Conservation (phyloP, 129 eudicot genomes). For the Lactuca sativa region DNA sequence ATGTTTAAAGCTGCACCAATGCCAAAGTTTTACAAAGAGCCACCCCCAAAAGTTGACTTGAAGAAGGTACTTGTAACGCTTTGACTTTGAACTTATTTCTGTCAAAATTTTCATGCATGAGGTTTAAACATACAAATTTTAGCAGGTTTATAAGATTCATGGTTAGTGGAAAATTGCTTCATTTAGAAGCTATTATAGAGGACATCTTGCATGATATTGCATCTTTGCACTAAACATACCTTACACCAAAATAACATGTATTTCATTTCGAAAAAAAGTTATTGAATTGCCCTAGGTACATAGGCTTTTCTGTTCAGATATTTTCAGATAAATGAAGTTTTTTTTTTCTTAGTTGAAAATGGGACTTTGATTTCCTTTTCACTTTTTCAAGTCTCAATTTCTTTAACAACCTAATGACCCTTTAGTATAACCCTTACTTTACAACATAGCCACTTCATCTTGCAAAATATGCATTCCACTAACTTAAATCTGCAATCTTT, state of each 20-base stretch:
- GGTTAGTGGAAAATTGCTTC: neutral
- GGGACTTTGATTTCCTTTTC: neutral
- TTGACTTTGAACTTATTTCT: neutral
- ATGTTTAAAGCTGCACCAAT: slow-evolving; percentile 46
- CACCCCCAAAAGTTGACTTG: slow-evolving; percentile 42
- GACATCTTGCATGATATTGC: slow-evolving; percentile 2
- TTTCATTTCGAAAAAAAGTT: neutral
- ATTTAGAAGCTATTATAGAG: too few relatives aligned
- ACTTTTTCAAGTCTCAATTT: neutral
- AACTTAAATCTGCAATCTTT: slow-evolving; percentile 3
- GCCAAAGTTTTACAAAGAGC: slow-evolving; percentile 47
- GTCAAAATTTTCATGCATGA: neutral
- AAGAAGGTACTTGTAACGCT: slow-evolving; percentile 32
- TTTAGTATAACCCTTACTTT: slow-evolving; percentile 1
- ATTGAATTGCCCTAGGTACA: neutral
- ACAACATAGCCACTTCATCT: neutral
- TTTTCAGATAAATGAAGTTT: too few relatives aligned
- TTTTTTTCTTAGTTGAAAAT: neutral
- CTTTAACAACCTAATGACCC: neutral
- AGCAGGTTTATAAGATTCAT: neutral
- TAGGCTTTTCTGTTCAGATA: neutral
- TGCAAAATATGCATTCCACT: slow-evolving; percentile 1
- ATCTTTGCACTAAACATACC: slow-evolving; percentile 6
- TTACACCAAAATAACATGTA: neutral
- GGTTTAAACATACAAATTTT: neutral